These are phyloP conservation scores for Aspergillus brasiliensis DNA, from an alignment of 2,329 filamentous ascomycete species.

Conservation along the genomic window DNA sequence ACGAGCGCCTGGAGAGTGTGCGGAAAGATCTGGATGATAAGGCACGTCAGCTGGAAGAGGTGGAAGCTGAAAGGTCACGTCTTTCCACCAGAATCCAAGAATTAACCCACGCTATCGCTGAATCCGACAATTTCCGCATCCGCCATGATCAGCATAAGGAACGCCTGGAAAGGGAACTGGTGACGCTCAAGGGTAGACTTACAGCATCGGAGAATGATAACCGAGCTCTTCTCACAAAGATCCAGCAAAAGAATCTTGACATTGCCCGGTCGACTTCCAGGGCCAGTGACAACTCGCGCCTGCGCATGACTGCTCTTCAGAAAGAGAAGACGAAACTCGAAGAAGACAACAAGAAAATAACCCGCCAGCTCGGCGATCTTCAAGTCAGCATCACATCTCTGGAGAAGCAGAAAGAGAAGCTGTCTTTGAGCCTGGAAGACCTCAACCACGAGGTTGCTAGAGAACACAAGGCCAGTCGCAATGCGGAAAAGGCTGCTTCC, in stretches of 20 bases:
- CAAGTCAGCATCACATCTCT: constrained; percentile 80
- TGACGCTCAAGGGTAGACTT: constrained; percentile 85
- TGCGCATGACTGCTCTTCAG: constrained; percentile 74
- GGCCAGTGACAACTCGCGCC: constrained; percentile 79
- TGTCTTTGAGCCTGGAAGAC: constrained; percentile 85
- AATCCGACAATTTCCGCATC: constrained; percentile 84
- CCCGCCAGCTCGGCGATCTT: constrained; percentile 81
- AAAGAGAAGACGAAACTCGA: constrained; percentile 81
- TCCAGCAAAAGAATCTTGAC: constrained; percentile 95
- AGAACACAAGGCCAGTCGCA: constrained; percentile 85
- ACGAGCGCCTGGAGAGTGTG: constrained; percentile 76
- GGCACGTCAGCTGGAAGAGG: constrained; percentile 72
- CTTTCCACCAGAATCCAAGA: constrained; percentile 80
- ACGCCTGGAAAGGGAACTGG: constrained; percentile 84
- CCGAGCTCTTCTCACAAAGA: constrained; percentile 88
- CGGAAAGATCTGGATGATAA: constrained; percentile 79
- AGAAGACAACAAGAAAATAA: constrained; percentile 77
- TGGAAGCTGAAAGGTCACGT: constrained; percentile 75
- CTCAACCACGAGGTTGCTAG: constrained; percentile 87
- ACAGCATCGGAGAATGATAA: constrained; percentile 96
- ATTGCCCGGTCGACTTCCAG: constrained; percentile 88
- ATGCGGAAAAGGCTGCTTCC: constrained; percentile 85
- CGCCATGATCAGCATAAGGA: constrained; percentile 95
- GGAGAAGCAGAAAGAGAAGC: constrained; percentile 93
- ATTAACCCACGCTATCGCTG: constrained; percentile 81